Base-by-base conservation (phyloP, 1,284 basidiomycete species). In the Moesziomyces sp. region DNA sequence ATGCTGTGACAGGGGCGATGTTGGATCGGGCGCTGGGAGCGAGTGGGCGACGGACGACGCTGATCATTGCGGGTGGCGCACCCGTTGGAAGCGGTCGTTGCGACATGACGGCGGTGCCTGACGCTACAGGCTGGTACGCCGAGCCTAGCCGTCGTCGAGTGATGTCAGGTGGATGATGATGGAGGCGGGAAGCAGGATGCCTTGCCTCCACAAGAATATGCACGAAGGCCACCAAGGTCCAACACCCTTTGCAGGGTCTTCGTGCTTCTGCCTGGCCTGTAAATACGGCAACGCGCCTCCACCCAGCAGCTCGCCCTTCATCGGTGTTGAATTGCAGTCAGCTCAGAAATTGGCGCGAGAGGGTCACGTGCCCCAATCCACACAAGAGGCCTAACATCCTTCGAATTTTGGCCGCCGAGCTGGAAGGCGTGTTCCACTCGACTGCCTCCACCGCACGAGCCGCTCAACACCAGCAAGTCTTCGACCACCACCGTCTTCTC, bases 1-100 rank as follows among this genome's bases (percentile, higher is more conserved):
- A 9, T 2, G 52, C 30, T 30, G 52, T 8, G 46, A 55, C 23
- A 13, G 60, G 40, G 5, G 35, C 52, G 45, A 64, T 35, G 44
- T 74, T 74, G 52, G 58, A 47, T 38, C 66, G 65, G 7, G 59
- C 52, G 45, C 66, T 70, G 21, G 66, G 62, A 8, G 49, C 67
- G 11, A 74, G 62, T 7, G 66, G 66, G 14, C 65, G 57, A 23
- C 65, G 65, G 0, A 60, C 65, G 46, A 61, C 58, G 45, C 58
- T 61, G 52, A 59, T 43, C 38, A 40, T n/a, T 14, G 54, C 60
- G 13, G 66, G 30, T n/a, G 54, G 43, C 11, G 59, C 24, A 16
- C 28, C 38, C 16, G 34, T 23, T 16, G 46, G 8, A 13, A 56
- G 47, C 5, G 52, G 56, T 49, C 49, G 49, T 46, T 62, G 58